Evolutionary conservation across 1,139 yeast genomes (phyloP), one percentile per base, ranked within the genome.

Genomic region (Yamadazyma oceani): DNA sequence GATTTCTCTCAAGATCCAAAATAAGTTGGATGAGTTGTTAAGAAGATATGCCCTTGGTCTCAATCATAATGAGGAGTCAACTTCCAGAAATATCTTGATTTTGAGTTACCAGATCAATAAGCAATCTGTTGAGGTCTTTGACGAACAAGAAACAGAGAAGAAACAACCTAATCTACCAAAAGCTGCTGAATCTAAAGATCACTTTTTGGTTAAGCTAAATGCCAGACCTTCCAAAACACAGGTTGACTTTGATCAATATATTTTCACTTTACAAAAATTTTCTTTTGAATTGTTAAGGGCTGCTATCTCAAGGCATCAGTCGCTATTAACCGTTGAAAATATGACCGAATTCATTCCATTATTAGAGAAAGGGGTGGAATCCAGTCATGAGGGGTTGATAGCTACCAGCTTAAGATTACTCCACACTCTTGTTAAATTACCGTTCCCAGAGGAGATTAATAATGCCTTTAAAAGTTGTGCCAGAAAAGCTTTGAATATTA

Each of bases 1-100:
- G 48, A 69, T 89, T 9, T 76, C 83, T 4, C 64, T 79, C 47
- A 85, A 79, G 54, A 76, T 80, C 15, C 92, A 85, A 57, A 78
- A 78, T 41, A 88, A 86, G 54, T 65, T 90, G 31, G 92, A 85
- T 48, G 96, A 89, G 51, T 64, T 92, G 27, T 59, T 90, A 47
- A 75, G 87, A 57, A 75, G 95, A 46, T 78, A 83, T 51, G 75
- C 95, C 0, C 63, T 79, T 22, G 99, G 98, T 24, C 64, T 92
- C 40, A 78, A 81, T 50, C 82, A 75, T 47, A 92, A 92, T 55
- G 77, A 73, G 29, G 80, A 78, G 40, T 70, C 88, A 1, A 58
- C 72, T 0, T 67, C 82, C 2, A 69, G 74, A 13, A 82, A 79
- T 14, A 80, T 86, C 34, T 66, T 92, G 36, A 67, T 78, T 12